Evolutionary conservation across 1,284 basidiomycete species (phyloP).

Genomic region (Ceratobasidium sp.): DNA sequence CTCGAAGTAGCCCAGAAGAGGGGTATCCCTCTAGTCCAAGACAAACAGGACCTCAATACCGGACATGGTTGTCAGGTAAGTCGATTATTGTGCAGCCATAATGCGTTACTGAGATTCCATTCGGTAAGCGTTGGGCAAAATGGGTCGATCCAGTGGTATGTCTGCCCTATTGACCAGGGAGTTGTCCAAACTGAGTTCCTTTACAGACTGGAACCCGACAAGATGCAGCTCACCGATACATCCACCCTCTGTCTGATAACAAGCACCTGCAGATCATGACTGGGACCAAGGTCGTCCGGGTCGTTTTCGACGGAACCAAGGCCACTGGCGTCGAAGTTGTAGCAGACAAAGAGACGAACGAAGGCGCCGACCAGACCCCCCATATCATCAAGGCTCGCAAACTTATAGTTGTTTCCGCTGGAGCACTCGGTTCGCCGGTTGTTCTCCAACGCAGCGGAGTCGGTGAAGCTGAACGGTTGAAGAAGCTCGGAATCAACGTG

Average conservation of each 20-base stretch:
- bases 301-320: slow-evolving; percentile 36
- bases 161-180: background rate
- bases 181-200: background rate
- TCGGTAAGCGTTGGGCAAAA: slow-evolving; percentile 34
- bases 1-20: slow-evolving; percentile 13
- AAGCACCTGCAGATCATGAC: slow-evolving; percentile 31
- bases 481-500: slow-evolving; percentile 53
- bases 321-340: slow-evolving; percentile 34
- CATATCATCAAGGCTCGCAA: slow-evolving; percentile 31
- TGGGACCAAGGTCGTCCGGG: slow-evolving; percentile 25
- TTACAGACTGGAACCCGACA: slow-evolving; percentile 25
- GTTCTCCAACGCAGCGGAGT: slow-evolving; percentile 64
- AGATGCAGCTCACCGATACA: slow-evolving; percentile 27
- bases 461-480: slow-evolving; percentile 54
- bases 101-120: background rate
- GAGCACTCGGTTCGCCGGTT: slow-evolving; percentile 53
- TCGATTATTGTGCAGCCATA: background rate
- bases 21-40: slow-evolving; percentile 22
- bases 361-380: slow-evolving; percentile 17
- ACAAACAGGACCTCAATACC: slow-evolving; percentile 25
- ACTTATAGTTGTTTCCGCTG: slow-evolving; percentile 33
- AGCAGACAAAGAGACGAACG: slow-evolving; percentile 16
- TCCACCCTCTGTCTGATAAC: slow-evolving; percentile 29
- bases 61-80: slow-evolving; percentile 33
- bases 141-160: slow-evolving; percentile 34